These are phyloP conservation scores for Ceratobasidium sp. DNA, from an alignment of 1,284 basidiomycete genomes.

Conservation along the genomic window DNA sequence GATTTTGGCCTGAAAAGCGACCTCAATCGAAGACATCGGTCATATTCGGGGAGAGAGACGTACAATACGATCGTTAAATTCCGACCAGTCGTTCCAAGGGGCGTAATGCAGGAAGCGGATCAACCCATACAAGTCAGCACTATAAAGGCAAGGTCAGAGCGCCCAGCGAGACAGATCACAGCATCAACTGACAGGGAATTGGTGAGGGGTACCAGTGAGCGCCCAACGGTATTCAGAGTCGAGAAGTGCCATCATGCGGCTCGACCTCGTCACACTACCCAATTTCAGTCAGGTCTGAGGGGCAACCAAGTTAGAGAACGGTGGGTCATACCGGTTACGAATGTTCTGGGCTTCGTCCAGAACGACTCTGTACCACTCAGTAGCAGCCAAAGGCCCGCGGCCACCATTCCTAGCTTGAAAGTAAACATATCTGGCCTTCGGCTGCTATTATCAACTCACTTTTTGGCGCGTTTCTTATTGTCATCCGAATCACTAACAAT, in stretches of 20 bases:
- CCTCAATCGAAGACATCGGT: background rate
- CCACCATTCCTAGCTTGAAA: constrained; percentile 44
- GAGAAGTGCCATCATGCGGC: constrained; percentile 63
- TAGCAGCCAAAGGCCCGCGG: constrained; percentile 59
- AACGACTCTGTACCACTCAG: constrained; percentile 66
- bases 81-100: constrained; percentile 72
- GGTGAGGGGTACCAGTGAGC: constrained; percentile 75
- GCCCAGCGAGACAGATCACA: background rate
- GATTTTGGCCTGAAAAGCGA: constrained; percentile 53
- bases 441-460: constrained; percentile 50
- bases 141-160: constrained; percentile 44
- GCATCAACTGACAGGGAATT: constrained; percentile 61
- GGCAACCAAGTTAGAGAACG: background rate
- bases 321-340: constrained; percentile 59
- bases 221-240: constrained; percentile 70
- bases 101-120: constrained; percentile 59
- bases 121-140: constrained; percentile 72
- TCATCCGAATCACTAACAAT: constrained; percentile 40
- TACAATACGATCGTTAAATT: constrained; percentile 65
- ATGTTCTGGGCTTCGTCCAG: constrained; percentile 77
- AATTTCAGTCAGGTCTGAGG: constrained; percentile 9
- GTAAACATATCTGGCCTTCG: background rate
- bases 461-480: constrained; percentile 53
- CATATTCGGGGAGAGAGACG: constrained; percentile 41
- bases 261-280: constrained; percentile 63